Base-by-base conservation (phyloP, 1,284 basidiomycete species). In the Puccinia sorghi region DNA sequence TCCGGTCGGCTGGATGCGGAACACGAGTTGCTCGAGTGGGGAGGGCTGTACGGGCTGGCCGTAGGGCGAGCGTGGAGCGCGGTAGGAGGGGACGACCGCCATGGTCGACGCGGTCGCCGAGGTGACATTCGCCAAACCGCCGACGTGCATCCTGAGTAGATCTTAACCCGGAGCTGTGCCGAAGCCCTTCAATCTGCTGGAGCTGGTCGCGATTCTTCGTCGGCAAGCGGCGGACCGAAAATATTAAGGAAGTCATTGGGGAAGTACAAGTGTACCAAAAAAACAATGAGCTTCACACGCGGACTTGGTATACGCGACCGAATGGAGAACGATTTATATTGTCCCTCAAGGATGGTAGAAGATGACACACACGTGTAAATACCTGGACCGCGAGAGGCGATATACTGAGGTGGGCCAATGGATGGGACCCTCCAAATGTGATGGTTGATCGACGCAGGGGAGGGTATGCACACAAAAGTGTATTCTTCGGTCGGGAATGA, bases 81-180 rank as follows among this genome's bases (percentile, higher is more conserved):
- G 46, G 32, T 70, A 70, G 3, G 67, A 70, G 22, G 67, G 67
- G 17, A 54, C 39, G 1, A 70, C 50, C 11, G 67, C 27, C 25
- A 54, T 54, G 4, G 59, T 61, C 37, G 59, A 61, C 1, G 67
- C 22, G 1, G 27, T 37, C 20, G 50, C 12, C 50, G 50, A 70
- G 12, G 46, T 70, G 3, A 54, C 50, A 32, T 70, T 70, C 5
- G 50, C 3, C 48, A 70, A 32, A 4, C 32, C 54, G 12, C 32
- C 4, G 20, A 32, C 25, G 27, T 50, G 48, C 67, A 70, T 70
- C 13, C 43, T 46, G 56, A 3, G 22, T 6, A 8, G 3, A 12
- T 32, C 9, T 32, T 11, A 32, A 27, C 56, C 56, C 25, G 15
- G 27, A 32, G 25, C 27, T 12, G 27, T 13, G 3, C 8, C 43